Percentiles rank a stretch among this genome's conserved stretches.
These are phyloP conservation scores for Yamadazyma conglobata DNA, from an alignment of 1,139 yeast genomes.

Conservation along the genomic window DNA sequence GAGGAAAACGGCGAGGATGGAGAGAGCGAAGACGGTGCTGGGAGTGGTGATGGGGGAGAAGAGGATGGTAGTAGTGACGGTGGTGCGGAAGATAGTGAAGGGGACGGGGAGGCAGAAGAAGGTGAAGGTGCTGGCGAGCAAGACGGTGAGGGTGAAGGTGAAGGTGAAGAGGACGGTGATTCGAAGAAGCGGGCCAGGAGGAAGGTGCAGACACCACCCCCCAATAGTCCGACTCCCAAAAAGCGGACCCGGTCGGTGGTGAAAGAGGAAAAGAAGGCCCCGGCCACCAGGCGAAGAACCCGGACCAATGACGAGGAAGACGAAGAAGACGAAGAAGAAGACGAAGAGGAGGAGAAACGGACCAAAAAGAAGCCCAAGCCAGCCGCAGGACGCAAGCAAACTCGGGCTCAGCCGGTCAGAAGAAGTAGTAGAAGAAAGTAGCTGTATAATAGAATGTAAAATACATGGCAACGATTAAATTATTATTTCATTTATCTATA, in stretches of 20 bases:
- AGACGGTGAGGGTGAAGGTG: constrained; percentile 8
- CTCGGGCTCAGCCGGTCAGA: constrained; percentile 20
- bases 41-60: constrained; percentile 36
- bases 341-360: constrained; percentile 8
- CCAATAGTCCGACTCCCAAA: constrained; percentile 4
- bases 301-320: constrained; percentile 40
- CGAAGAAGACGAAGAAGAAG: constrained; percentile 11
- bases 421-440: constrained; percentile 25
- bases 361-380: constrained; percentile 6
- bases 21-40: constrained; percentile 19
- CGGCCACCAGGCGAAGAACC: constrained; percentile 9
- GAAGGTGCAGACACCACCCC: too few relatives aligned
- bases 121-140: constrained; percentile 1
- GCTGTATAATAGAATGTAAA: background rate
- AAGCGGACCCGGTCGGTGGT: constrained; percentile 12
- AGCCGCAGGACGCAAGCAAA: too few relatives aligned
- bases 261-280: constrained; percentile 8
- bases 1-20: too few relatives aligned
- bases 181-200: constrained; percentile 9
- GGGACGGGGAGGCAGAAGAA: background rate
- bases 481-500: background rate
- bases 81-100: background rate
- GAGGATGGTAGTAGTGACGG: constrained; percentile 11
- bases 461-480: background rate
- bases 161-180: constrained; percentile 7